Base-by-base conservation (phyloP, 139 green algal genomes). In the Dunaliella primolecta region DNA sequence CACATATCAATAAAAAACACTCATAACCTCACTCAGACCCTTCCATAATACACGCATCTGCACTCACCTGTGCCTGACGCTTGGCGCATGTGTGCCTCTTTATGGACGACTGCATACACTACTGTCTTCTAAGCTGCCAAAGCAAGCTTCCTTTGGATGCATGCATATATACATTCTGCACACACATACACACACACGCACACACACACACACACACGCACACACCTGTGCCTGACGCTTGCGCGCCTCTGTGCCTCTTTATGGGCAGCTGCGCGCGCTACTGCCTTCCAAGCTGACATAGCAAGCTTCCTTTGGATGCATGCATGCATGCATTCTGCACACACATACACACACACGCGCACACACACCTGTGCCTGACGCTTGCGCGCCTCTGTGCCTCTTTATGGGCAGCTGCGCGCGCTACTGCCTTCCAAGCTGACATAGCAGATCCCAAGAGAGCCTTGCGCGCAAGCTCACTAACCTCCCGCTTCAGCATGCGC, bases 311-410 rank as follows among this genome's bases (percentile, higher is more conserved):
- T n/a, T n/a, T n/a, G n/a, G n/a, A n/a, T n/a, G n/a, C n/a, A n/a
- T n/a, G n/a, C n/a, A n/a, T n/a, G n/a, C n/a, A n/a, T n/a, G n/a
- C n/a, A n/a, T n/a, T n/a, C n/a, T n/a, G n/a, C n/a, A n/a, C n/a
- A n/a, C n/a, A n/a, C n/a, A n/a, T n/a, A n/a, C n/a, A n/a, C n/a
- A n/a, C n/a, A n/a, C n/a, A n/a, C n/a, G n/a, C n/a, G n/a, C n/a
- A n/a, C n/a, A n/a, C n/a, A 34, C 70, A 86, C 86, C 83, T 86
- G 80, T 89, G 86, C 29, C 86, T 70, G 3, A 85, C 78, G 1
- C 83, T 83, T 1, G 25, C 1, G n/a, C 83, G 79, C 21, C 86
- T 38, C n/a, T 46, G 27, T 24, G 72, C 27, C 79, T 87, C 86
- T 81, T 75, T 31, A 72, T 75, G 3, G n/a, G 82, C 36, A 37